phyloP scores from a whole-genome alignment of 2,329 filamentous ascomycete genomes.

The Ceratocystis cacaofunesta region DNA sequence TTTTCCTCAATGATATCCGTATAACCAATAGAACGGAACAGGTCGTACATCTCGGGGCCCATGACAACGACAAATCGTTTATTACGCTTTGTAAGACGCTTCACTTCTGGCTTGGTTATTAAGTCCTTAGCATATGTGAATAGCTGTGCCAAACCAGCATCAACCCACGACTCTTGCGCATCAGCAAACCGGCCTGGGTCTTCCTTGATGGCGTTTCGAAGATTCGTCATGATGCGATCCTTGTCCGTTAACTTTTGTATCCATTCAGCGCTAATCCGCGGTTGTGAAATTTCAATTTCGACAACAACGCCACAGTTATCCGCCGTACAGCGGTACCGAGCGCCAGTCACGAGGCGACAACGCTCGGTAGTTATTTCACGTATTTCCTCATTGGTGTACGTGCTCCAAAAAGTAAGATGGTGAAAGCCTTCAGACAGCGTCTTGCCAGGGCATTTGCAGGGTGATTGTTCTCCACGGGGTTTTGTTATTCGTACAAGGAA shows the following conservation, averaged over 20 bases:
- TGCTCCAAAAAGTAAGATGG: conserved; percentile 11
- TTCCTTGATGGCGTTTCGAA: conserved; percentile 27
- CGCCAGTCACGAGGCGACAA: conserved; percentile 15
- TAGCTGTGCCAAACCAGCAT: conserved; percentile 31
- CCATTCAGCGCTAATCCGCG: conserved; percentile 32
- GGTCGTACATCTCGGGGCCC: conserved; percentile 32
- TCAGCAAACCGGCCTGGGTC: conserved; percentile 36
- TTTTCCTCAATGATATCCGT: conserved; percentile 27
- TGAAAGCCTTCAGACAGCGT: conserved; percentile 15
- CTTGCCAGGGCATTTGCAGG: conserved; percentile 15
- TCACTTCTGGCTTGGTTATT: conserved; percentile 26
- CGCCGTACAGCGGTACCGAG: conserved; percentile 15
- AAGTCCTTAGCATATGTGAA: conserved; percentile 39
- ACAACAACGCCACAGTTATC: conserved; percentile 16
- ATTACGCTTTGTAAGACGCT: conserved; percentile 40
- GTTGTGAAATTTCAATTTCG: conserved; percentile 33
- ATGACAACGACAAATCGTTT: conserved; percentile 42
- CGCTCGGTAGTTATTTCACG: conserved; percentile 10
- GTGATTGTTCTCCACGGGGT: conserved; percentile 12
- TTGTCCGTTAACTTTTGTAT: conserved; percentile 32
- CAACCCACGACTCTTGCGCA: conserved; percentile 28
- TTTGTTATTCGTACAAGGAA: conserved; percentile 11
- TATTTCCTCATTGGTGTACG: conserved; percentile 12
- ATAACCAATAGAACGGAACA: conserved; percentile 38
- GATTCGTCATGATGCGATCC: conserved; percentile 28